Evolutionary conservation across 192 early-diverging fungal species (phyloP), one percentile per base, ranked within the genome.

Genomic region (Mortierella claussenii): DNA sequence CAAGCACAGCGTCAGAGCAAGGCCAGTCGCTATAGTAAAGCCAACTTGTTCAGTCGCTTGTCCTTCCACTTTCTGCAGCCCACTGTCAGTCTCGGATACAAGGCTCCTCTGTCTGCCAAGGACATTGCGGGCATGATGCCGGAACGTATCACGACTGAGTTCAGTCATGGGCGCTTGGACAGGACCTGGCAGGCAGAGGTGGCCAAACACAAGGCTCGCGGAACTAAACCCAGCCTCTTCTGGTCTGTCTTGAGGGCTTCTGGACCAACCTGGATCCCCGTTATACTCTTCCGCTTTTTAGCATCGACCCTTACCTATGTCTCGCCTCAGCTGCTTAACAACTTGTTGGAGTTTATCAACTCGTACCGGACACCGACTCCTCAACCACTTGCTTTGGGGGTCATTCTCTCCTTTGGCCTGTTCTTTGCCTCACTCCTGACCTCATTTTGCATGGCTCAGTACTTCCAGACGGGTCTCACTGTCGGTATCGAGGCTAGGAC

Each of bases 51-150:
- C 45, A 69, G 65, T 31, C 55, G 70, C 13, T 4, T 76, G 40
- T 53, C 62, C 0, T 81, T 69, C 62, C 79, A 81, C 21, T 81
- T 66, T 32, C 55, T 81, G 11, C 79, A 81, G 28, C 71, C 79
- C 1, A 54, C 76, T 40, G 42, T 81, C 55, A 51, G 48, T 26
- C 40, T 60, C 17, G 79, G 79, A 11, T 81, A 46, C 52, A 62
- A 47, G 42, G 44, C 26, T n/a, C 79, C 70, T 26, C 55, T 68
- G 5, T 54, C 27, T n/a, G 45, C 51, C 30, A 55, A 69, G 33
- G 79, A 81, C 32, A 81, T 81, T 34, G 65, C 54, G 1, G 55
- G 62, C 21, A 63, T 75, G 69, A 54, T 81, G 32, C 61, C 79
- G 1, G 60, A 40, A 17, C 31, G 45, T 40, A 62, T 81, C 18